phyloP scores from a whole-genome alignment of 495 filamentous ascomycete species.

The Aspergillus bertholletiae region DNA sequence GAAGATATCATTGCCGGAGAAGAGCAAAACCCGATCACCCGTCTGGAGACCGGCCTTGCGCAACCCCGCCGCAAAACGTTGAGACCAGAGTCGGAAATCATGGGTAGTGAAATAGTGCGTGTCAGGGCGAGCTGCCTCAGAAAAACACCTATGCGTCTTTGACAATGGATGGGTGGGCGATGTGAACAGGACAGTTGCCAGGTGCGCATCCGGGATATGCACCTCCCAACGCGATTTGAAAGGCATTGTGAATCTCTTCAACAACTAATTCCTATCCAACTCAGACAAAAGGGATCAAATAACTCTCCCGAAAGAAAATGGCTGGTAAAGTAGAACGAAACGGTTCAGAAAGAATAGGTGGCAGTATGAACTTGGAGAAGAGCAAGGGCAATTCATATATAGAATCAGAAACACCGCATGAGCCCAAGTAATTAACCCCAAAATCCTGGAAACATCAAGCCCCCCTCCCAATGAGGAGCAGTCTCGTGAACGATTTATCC shows the following conservation, averaged over 20 bases:
- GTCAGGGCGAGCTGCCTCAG: conserved; percentile 55
- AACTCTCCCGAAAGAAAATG: too few species aligned
- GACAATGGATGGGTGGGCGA: conserved; percentile 45
- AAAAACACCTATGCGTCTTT: conserved; percentile 38
- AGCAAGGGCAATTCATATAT: too few species aligned
- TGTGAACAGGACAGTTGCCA: conserved; percentile 48
- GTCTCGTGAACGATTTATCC: neutral
- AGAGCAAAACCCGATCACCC: conserved; percentile 72
- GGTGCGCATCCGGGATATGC: conserved; percentile 43
- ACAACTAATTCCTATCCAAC: too few species aligned
- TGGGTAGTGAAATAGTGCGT: conserved; percentile 52
- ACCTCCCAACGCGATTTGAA: conserved; percentile 49
- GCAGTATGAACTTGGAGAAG: too few species aligned
- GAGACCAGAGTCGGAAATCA: conserved; percentile 64
- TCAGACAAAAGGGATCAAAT: too few species aligned
- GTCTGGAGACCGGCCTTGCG: conserved; percentile 57
- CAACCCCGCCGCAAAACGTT: conserved; percentile 70
- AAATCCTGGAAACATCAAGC: too few species aligned
- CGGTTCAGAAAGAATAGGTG: too few species aligned
- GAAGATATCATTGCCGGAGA: conserved; percentile 69
- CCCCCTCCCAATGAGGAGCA: neutral
- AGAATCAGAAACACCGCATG: too few species aligned
- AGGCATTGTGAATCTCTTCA: conserved; percentile 37
- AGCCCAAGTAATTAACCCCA: too few species aligned
- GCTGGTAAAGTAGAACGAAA: too few species aligned